A percentile compares a stretch with the other conserved stretches of the same genome.
Conservation (phyloP, 257 asterid genomes). For the Linaria vulgaris region DNA sequence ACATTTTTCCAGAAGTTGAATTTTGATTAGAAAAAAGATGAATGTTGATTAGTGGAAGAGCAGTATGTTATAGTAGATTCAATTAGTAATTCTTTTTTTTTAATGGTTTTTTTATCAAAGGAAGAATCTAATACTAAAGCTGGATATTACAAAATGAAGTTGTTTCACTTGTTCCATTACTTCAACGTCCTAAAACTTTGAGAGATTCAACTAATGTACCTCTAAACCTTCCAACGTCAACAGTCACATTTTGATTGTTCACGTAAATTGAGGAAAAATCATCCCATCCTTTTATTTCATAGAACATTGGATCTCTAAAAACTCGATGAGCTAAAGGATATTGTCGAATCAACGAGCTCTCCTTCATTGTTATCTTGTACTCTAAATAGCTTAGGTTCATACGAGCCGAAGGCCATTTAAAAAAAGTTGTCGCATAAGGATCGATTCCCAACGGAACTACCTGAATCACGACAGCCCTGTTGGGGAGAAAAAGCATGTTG, state of each 20-base stretch:
- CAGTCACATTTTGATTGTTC: slow-evolving; percentile 69
- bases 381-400: slow-evolving; percentile 64
- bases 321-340: slow-evolving; percentile 46
- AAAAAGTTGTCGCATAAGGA: slow-evolving; percentile 48
- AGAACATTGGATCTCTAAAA: slow-evolving; percentile 51
- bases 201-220: slow-evolving; percentile 49
- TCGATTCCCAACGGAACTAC: slow-evolving; percentile 72
- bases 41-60: too few relatives aligned
- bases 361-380: slow-evolving; percentile 45
- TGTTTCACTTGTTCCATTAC: too few relatives aligned
- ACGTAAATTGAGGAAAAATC: slow-evolving; percentile 48
- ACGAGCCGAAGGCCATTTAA: slow-evolving; percentile 52
- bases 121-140: too few relatives aligned
- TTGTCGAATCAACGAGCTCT: slow-evolving; percentile 48
- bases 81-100: too few relatives aligned
- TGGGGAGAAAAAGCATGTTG: slow-evolving; percentile 76
- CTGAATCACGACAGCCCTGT: slow-evolving; percentile 60
- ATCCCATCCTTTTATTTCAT: slow-evolving; percentile 60
- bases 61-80: too few relatives aligned
- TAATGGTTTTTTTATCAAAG: too few relatives aligned
- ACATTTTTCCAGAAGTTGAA: too few relatives aligned
- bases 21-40: too few relatives aligned
- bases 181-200: slow-evolving; percentile 36
- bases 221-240: slow-evolving; percentile 53
- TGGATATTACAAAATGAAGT: too few relatives aligned